Base-by-base conservation (phyloP, 2,329 filamentous ascomycete species). In the Paramyrothecium sp. region DNA sequence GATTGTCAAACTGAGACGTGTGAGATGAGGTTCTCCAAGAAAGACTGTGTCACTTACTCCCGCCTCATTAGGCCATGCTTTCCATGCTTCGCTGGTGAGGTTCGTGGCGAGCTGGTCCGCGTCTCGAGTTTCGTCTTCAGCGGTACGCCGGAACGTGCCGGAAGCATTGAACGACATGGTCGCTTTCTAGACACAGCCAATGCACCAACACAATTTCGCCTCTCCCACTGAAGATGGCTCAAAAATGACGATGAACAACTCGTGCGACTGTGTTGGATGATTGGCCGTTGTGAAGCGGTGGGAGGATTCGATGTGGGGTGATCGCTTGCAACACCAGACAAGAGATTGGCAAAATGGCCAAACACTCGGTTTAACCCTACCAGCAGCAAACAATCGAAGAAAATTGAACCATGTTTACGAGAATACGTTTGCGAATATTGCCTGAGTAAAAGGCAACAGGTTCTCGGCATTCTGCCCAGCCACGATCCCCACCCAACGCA, bases 1-100 rank as follows among this genome's bases (percentile, higher is more conserved):
- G 77, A 19, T 81, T 83, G 56, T 90, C 83, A 65, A 92, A 92
- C 87, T 91, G 8, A 17, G 13, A 53, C 2, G 19, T 46, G 30
- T 57, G 3, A 51, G 53, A 41, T 13, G 2, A 2, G 12, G 2
- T 2, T 2, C 3, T 7, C 10, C 12, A 10, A 30, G 26, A 10
- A 30, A 30, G 26, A 10, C 26, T 30, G 4, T n/a, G 2, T 16
- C 3, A 58, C 73, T 63, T 69, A 80, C 78, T 2, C 75, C 79
- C 5, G 77, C 77, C 59, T 80, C 73, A 19, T 80, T 80, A 7
- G 79, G 79, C 79, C 79, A 81, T 5, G 75, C 66, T 41, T 71
- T 72, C 66, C 75, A 80, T 2, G 70, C 65, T 41, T 68, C 62
- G 3, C 63, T 63, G 16, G 65, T 56, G 21, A 71, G 56, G 53